phyloP scores from a whole-genome alignment of 148 eudicot genomes.

The Diospyros kaki region DNA sequence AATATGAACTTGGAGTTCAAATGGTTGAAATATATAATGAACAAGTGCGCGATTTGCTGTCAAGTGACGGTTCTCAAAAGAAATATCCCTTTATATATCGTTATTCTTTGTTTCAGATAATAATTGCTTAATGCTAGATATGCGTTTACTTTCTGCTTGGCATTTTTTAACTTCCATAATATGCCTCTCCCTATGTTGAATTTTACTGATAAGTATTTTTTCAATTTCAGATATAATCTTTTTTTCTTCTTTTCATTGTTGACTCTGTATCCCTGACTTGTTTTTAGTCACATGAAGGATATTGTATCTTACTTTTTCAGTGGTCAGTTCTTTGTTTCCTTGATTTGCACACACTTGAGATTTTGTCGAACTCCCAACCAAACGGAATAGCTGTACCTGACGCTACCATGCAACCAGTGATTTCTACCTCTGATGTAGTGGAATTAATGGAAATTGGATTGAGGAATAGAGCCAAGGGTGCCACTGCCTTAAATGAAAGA shows the following conservation, averaged over 20 bases:
- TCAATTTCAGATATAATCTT: neutral
- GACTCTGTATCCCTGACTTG: neutral
- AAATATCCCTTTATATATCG: conserved; percentile 30
- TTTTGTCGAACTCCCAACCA: conserved; percentile 31
- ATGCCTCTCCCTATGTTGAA: neutral
- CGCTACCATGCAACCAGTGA: conserved; percentile 36
- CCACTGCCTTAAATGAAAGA: conserved; percentile 48
- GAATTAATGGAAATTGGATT: conserved; percentile 39
- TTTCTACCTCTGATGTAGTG: conserved; percentile 35
- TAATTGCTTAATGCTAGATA: neutral
- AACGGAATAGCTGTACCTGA: conserved; percentile 50
- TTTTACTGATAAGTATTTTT: neutral
- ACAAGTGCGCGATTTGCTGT: conserved; percentile 38
- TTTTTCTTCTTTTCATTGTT: neutral
- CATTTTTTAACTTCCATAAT: neutral
- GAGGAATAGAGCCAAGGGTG: conserved; percentile 37
- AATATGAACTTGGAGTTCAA: conserved; percentile 30
- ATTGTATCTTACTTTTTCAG: neutral
- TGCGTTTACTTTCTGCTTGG: neutral
- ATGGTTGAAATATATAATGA: conserved; percentile 41
- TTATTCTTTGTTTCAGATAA: neutral
- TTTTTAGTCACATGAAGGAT: neutral
- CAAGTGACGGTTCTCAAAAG: conserved; percentile 29
- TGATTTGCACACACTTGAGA: conserved; percentile 38
- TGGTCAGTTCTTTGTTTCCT: conserved; percentile 12